These are phyloP conservation scores for Stipa capillata DNA, from an alignment of 176 grass and related monocot genomes.

Conservation along the genomic window DNA sequence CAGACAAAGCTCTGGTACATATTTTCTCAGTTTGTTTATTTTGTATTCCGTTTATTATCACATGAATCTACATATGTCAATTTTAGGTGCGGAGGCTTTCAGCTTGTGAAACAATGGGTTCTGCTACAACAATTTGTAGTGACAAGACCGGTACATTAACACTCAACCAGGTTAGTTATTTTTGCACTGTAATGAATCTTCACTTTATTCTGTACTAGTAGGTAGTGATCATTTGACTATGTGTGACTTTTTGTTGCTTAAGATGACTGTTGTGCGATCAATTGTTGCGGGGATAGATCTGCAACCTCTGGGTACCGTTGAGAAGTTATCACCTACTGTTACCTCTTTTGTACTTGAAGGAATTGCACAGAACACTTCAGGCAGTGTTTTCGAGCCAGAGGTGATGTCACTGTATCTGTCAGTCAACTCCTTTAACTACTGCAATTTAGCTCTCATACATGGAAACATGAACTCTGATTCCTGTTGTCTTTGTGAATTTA, in stretches of 20 bases:
- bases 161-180: conserved; percentile 69
- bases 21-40: conserved; percentile 15
- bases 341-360: conserved; percentile 70
- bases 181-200: conserved; percentile 6
- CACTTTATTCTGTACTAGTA: conserved; percentile 11
- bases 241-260: conserved; percentile 23
- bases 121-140: conserved; percentile 99
- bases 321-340: conserved; percentile 36
- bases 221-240: conserved; percentile 12
- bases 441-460: background rate
- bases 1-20: conserved; percentile 86
- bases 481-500: background rate
- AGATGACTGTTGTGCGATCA: conserved; percentile 91
- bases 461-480: background rate
- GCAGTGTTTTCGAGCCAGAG: conserved; percentile 83
- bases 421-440: conserved; percentile 16
- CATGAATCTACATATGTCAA: conserved; percentile 7
- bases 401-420: conserved; percentile 17
- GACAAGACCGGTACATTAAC: conserved; percentile 98
- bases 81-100: conserved; percentile 88
- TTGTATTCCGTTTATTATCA: conserved; percentile 6
- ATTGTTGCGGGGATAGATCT: conserved; percentile 60
- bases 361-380: conserved; percentile 88
- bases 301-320: conserved; percentile 29
- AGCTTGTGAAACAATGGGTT: conserved; percentile 99